Evolutionary conservation across 1,139 yeast genomes (phyloP).

Genomic region (Geotrichum histeridarum): DNA sequence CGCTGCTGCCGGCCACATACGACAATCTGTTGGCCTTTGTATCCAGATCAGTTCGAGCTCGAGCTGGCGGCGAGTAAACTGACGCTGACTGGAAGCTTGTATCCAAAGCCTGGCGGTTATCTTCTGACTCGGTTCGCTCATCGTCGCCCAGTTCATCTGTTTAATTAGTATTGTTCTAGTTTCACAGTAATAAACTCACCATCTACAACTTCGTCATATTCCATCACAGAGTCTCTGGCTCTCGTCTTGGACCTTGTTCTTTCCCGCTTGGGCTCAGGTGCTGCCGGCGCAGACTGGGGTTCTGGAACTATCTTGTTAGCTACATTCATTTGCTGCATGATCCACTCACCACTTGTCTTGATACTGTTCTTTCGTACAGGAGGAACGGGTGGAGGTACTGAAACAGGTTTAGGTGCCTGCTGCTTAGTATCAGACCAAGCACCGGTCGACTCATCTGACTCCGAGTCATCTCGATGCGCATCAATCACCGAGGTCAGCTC

Average conservation of each 20-base stretch:
- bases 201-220: constrained; percentile 17
- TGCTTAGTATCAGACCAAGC: constrained; percentile 5
- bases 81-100: constrained; percentile 19
- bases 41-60: constrained; percentile 13
- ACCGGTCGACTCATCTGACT: constrained; percentile 9
- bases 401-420: background rate
- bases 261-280: background rate
- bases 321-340: background rate
- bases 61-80: constrained; percentile 21
- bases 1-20: constrained; percentile 30
- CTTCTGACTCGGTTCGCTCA: constrained; percentile 36
- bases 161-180: background rate
- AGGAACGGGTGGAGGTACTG: constrained; percentile 9
- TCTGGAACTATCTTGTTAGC: no score
- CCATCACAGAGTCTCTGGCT: constrained; percentile 9
- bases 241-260: constrained; percentile 1
- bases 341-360: background rate
- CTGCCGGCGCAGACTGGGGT: no score
- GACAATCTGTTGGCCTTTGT: constrained; percentile 23
- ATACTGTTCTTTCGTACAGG: background rate
- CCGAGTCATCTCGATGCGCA: constrained; percentile 10
- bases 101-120: constrained; percentile 15
- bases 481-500: constrained; percentile 11
- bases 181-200: constrained; percentile 3
- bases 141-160: constrained; percentile 35